phyloP scores from a whole-genome alignment of 176 grass and related monocot species.

The Oryza meridionalis region DNA sequence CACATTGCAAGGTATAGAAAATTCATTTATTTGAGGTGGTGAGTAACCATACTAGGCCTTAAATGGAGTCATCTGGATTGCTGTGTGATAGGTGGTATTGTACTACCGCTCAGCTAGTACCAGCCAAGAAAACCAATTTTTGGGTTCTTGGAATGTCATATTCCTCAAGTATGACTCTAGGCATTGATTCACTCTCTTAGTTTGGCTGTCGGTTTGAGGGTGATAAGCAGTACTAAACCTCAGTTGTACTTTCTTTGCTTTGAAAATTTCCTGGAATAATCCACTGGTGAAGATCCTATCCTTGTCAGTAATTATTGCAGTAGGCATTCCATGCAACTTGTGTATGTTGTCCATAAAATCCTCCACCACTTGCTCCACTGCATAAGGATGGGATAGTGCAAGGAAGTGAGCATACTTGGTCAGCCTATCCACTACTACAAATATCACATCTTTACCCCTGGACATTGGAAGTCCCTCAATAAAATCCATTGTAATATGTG shows the following conservation, averaged over 20 bases:
- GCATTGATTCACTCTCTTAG: not conserved
- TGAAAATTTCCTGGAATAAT: not conserved
- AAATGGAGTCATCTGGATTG: not conserved
- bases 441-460: not conserved
- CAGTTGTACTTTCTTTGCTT: not conserved
- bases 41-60: not conserved
- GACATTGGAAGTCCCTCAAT: not conserved
- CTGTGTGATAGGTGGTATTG: not conserved
- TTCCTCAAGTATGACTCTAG: not conserved
- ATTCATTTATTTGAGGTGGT: not conserved
- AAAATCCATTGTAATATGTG: not conserved
- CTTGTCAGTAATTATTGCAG: not conserved
- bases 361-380: fast-evolving
- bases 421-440: not conserved
- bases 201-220: not conserved
- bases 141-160: not conserved
- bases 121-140: not conserved
- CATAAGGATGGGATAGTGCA: not conserved
- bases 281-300: not conserved
- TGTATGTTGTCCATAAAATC: not conserved
- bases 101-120: not conserved
- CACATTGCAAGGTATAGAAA: not conserved
- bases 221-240: not conserved
- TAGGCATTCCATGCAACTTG: not conserved
- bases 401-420: not conserved